These are phyloP conservation scores for Sporothrix pseudoabietina DNA, from an alignment of 2,329 filamentous ascomycete genomes.

Conservation along the genomic window DNA sequence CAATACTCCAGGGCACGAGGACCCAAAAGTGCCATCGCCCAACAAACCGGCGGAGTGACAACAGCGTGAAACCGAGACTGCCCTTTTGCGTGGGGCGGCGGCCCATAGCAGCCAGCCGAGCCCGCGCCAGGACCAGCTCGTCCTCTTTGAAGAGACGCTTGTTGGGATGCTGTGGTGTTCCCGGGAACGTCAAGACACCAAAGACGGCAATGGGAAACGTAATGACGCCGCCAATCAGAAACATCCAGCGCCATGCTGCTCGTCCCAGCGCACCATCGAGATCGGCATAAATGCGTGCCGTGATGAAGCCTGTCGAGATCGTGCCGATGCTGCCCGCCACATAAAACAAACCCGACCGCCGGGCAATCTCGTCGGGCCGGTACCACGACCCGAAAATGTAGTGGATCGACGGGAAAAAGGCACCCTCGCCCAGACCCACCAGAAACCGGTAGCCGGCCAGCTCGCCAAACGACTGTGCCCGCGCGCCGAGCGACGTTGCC, in stretches of 20 bases:
- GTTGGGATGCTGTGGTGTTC: conserved; percentile 43
- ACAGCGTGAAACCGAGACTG: background rate
- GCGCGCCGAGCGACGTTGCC: conserved; percentile 2
- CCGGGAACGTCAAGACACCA: conserved; percentile 37
- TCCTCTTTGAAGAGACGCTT: conserved; percentile 41
- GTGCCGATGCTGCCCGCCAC: conserved; percentile 38
- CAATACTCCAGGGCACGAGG: conserved; percentile 32
- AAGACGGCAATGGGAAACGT: conserved; percentile 36
- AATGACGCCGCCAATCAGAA: conserved; percentile 45
- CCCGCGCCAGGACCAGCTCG: conserved; percentile 42
- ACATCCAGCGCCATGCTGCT: conserved; percentile 46
- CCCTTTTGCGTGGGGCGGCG: conserved; percentile 5
- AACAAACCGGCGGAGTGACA: conserved; percentile 22
- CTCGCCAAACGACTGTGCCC: conserved; percentile 9
- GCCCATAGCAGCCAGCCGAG: conserved; percentile 36
- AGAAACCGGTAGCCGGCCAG: conserved; percentile 24
- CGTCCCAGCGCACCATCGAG: conserved; percentile 42
- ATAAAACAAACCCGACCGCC: conserved; percentile 25
- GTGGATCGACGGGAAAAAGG: conserved; percentile 28
- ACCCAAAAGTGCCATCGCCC: conserved; percentile 32
- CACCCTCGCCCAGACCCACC: conserved; percentile 24
- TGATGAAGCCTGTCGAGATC: conserved; percentile 23
- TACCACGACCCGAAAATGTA: conserved; percentile 27
- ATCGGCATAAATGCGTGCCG: conserved; percentile 42
- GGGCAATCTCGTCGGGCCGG: conserved; percentile 25